Evolutionary conservation across 129 eudicot genomes (phyloP), one percentile per base, ranked within the genome.

Genomic region (Pulicaria dysenterica): DNA sequence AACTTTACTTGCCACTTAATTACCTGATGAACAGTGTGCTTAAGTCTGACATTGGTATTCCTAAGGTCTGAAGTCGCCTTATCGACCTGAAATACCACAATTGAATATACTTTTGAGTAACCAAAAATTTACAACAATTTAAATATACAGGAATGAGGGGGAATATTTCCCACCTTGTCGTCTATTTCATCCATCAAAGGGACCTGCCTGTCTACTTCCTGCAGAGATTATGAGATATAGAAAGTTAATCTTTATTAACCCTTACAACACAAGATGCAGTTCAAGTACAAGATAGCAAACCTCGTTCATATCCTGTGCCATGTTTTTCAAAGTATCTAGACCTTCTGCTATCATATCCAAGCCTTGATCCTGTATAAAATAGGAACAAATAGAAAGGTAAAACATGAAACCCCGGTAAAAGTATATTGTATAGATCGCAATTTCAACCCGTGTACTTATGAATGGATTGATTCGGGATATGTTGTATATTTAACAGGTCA

Each of bases 171-270:
- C 72, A 94, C 99, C 99, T 94, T 94, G 48, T 87, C 83, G 72
- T 94, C 99, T 74, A 94, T 94, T 82, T 94, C 99, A 84, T 94
- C 97, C 97, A 94, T 94, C 79, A 94, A 81, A 3, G 97, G 96
- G 60, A 94, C 99, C 84, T 94, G 99, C 72, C 86, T 85, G 57
- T 88, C 97, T 53, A 91, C 62, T 74, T 91, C 95, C 97, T 91
- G 89, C 84, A 77, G 5, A 55, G 13, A 43, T 69, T 62, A 62
- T 54, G 45, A 8, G 10, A 19, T 56, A 66, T 57, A 15, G 11
- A 39, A 51, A 37, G 4, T 58, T 39, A 40, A 48, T 56, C 71
- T 3, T 67, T 31, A 24, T 24, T 16, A 8, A 7, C 54, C 5
- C 8, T 11, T 57, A 37, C 6, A 51, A 72, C n/a, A 37, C 43